Conservation (phyloP, 306 rosid species). For the Vigna mungo region DNA sequence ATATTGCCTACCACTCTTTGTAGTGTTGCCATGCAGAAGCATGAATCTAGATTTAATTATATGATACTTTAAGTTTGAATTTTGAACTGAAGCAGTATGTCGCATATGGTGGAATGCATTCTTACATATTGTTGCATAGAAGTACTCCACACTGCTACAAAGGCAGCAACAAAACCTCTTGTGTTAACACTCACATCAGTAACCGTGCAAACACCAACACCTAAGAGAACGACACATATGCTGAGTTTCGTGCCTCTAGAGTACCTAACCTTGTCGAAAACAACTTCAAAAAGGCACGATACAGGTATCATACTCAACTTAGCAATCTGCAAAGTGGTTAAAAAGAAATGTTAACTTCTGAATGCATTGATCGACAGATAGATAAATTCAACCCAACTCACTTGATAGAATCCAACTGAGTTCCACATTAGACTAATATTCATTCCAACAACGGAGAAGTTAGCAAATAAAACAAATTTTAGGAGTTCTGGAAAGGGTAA, state of each 20-base stretch:
- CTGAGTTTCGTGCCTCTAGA: conserved; percentile 83
- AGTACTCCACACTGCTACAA: conserved; percentile 87
- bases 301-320: conserved; percentile 89
- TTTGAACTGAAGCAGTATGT: background rate
- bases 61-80: conserved; percentile 2
- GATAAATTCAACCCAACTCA: conserved; percentile 43
- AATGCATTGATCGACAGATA: conserved; percentile 32
- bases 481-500: conserved; percentile 81
- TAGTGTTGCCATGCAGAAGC: conserved; percentile 4
- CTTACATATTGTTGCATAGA: conserved; percentile 84
- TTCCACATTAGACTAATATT: conserved; percentile 96
- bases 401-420: conserved; percentile 97
- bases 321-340: conserved; percentile 66
- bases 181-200: conserved; percentile 83
- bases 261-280: conserved; percentile 73
- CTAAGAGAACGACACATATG: conserved; percentile 75
- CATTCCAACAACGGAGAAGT: conserved; percentile 94
- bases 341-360: conserved; percentile 42
- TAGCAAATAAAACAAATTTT: conserved; percentile 84
- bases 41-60: background rate
- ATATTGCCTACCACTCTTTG: conserved; percentile 4
- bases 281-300: conserved; percentile 82
- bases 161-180: conserved; percentile 75
- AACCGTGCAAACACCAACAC: conserved; percentile 86
- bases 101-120: conserved; percentile 23